Evolutionary conservation across 805 yeast genomes (phyloP), one percentile per base, ranked within the genome.

Genomic region (Grigorovia humatica): DNA sequence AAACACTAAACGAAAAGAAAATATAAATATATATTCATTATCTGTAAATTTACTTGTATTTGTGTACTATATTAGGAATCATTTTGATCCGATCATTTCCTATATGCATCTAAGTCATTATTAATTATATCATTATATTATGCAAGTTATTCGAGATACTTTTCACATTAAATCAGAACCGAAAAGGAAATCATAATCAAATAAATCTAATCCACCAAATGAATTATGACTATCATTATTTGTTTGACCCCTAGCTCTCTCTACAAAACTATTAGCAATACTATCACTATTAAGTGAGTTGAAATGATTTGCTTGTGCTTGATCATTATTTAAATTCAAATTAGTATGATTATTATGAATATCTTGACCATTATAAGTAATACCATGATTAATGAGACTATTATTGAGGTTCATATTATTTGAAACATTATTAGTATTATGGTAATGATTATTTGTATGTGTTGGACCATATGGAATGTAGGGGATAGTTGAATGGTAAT

Each of bases 131-230:
- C 20, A 40, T n/a, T 38, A 38, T 38, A 7, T 15, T 38, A 38
- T 38, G 27, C 17, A 15, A 9, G 41, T 45, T 17, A 17, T 27
- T 17, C 12, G 11, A 32, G n/a, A 13, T 23, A 23, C n/a, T 23
- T 13, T n/a, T 48, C 46, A 56, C 2, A 57, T 46, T n/a, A 56
- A 50, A 29, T 59, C 62, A 46, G 56, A 60, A 11, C 64, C 60
- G 44, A 63, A 60, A 23, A 61, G 49, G 47, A 63, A 61, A 48
- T 63, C 66, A 51, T 63, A 64, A 48, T 64, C 66, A 48, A 65
- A 64, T 18, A 64, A 49, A 48, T 64, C 67, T 15, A 64, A 53
- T 0, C 65, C 63, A 9, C 65, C 67, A 48, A 62, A 59, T 12
- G 42, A 58, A 51, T 4, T 58, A 63, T 12, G 66, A 55, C 41